Evolutionary conservation across 2,329 filamentous ascomycete species (phyloP), one percentile per base, ranked within the genome.

Genomic region (Dactylonectria estremocensis): DNA sequence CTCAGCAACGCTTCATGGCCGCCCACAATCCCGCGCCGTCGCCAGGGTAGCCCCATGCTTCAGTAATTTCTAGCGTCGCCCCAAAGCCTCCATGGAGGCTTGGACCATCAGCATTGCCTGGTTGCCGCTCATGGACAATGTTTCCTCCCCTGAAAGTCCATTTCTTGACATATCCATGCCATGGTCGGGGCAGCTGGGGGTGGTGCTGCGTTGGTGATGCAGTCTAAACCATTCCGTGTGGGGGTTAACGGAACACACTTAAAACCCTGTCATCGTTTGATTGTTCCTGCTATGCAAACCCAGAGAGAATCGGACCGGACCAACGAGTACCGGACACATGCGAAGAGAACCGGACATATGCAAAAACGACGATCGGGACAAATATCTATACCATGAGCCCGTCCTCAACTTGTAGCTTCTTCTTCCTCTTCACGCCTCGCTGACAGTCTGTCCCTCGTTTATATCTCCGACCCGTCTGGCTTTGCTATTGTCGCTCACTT

Each of bases 361-460:
- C 16, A 43, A n/a, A n/a, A 14, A 43, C 5, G 40, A 43, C n/a
- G 40, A 14, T 3, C 4, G 5, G 16, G 40, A 43, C 40, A n/a
- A 43, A n/a, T 62, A 62, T 63, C 52, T 50, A 63, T 63, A 63
- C 45, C 22, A 24, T 11, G 18, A 49, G 31, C n/a, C 31, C 54
- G 43, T 45, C 53, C 60, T 63, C 31, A 16, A 18, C 10, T 56
- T 56, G 16, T 63, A 3, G 40, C 24, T 56, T 55, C 20, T 56
- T 45, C 40, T 35, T 50, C 45, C 43, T 63, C 60, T 56, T 11
- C 60, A 63, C 48, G 43, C 43, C 35, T 50, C 5, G 31, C 13
- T 43, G 22, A 28, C 20, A 8, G 33, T 14, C 60, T n/a, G 31
- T 28, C 45, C 9, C 33, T 11, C 16, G 16, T 22, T 48, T 63